phyloP scores from a whole-genome alignment of 108 stramenopile species.

The Asterionellopsis glacialis region DNA sequence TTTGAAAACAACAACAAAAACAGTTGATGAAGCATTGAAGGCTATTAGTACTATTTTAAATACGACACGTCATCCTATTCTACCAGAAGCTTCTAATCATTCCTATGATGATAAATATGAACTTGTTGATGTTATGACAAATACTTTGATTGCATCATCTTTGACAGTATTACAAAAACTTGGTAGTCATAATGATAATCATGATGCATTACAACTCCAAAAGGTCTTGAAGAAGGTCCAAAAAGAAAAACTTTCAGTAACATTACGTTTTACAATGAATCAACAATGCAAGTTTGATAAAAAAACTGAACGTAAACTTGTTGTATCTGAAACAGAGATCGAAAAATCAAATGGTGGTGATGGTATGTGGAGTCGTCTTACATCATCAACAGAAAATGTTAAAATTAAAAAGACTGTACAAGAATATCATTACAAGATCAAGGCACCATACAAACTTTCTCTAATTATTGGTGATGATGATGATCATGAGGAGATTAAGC shows the following conservation, averaged over 20 bases:
- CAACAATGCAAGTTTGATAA: conserved; percentile 35
- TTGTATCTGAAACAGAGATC: no score
- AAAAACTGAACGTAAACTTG: conserved; percentile 21
- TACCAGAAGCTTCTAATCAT: conserved; percentile 46
- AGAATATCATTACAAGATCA: no score
- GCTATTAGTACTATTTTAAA: conserved; percentile 33
- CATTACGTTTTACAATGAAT: conserved; percentile 50
- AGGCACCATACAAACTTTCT: no score
- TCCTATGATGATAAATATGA: conserved; percentile 68
- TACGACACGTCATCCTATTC: conserved; percentile 24
- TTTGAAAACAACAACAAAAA: no score
- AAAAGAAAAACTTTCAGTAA: conserved; percentile 28
- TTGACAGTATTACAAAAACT: conserved; percentile 53
- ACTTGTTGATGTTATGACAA: conserved; percentile 52
- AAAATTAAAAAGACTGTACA: no score
- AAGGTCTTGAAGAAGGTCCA: conserved; percentile 26
- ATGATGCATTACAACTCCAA: no score
- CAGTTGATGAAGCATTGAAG: conserved; percentile 15
- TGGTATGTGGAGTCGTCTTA: no score
- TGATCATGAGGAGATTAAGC: no score
- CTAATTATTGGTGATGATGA: no score
- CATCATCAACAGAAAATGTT: no score
- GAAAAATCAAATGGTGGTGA: no score
- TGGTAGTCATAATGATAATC: conserved; percentile 43
- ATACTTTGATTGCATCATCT: conserved; percentile 57